These are phyloP conservation scores for Pseudoturritis turrita DNA, from an alignment of 345 rosid genomes.

Conservation along the genomic window DNA sequence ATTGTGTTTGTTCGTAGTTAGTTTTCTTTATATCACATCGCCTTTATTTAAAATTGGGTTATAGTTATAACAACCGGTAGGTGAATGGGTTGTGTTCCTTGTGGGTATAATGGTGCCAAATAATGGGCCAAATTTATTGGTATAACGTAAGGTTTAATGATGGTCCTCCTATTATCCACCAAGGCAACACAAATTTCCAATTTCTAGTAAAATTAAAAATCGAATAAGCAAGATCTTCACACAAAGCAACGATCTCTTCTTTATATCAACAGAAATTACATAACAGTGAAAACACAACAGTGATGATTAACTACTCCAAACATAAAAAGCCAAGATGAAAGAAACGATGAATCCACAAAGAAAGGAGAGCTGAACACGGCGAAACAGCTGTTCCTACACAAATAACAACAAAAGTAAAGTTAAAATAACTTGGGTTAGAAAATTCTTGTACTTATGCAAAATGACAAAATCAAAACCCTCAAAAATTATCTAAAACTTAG, in stretches of 20 bases:
- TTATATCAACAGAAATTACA: conserved; percentile 4
- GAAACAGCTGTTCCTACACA: conserved; percentile 24
- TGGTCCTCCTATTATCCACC: neutral
- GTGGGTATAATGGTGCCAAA: conserved; percentile 21
- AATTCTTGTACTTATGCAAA: neutral
- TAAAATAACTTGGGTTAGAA: neutral
- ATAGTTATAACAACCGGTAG: conserved; percentile 6
- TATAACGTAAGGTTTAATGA: neutral
- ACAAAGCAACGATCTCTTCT: conserved; percentile 7
- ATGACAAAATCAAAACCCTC: neutral
- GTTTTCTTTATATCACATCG: neutral
- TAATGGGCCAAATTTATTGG: neutral
- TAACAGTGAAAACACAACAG: neutral
- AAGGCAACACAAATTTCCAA: neutral
- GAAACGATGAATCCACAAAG: neutral
- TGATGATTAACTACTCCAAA: neutral
- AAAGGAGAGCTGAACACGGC: conserved; percentile 18
- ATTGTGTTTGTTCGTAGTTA: neutral
- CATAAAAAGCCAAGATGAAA: neutral
- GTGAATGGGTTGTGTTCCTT: conserved; percentile 1
- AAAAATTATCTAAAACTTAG: neutral
- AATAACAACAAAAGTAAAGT: neutral
- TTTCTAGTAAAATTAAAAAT: neutral
- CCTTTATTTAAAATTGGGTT: no score
- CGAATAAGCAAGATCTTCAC: neutral